Evolutionary conservation across 805 yeast species (phyloP).

Genomic region (Myxozyma neglecta): DNA sequence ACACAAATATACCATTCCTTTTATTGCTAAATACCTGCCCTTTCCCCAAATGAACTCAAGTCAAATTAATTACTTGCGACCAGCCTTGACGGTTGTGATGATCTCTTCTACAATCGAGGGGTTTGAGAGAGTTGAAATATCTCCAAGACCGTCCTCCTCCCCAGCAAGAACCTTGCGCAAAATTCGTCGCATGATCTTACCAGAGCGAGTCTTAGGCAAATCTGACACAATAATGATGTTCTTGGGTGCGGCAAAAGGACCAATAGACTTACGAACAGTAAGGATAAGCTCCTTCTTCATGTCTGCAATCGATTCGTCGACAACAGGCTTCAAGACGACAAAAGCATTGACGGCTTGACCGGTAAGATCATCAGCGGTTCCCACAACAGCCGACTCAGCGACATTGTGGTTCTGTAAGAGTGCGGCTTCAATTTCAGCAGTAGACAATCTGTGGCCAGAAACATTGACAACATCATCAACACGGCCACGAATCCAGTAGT

Average conservation of each 20-base stretch:
- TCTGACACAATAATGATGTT: slow-evolving; percentile 79
- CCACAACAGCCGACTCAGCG: slow-evolving; percentile 96
- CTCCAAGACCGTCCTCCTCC: slow-evolving; percentile 92
- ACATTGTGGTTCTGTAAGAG: slow-evolving; percentile 75
- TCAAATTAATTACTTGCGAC: slow-evolving; percentile 9
- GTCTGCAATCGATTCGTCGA: slow-evolving; percentile 43
- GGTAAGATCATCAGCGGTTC: slow-evolving; percentile 89
- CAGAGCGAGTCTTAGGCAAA: slow-evolving; percentile 97
- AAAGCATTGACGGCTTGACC: slow-evolving; percentile 98
- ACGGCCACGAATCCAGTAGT: slow-evolving; percentile 96
- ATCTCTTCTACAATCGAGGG: slow-evolving; percentile 79
- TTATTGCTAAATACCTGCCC: background rate
- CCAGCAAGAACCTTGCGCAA: slow-evolving; percentile 89
- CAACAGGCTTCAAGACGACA: slow-evolving; percentile 70
- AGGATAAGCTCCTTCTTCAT: slow-evolving; percentile 70
- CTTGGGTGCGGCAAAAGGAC: slow-evolving; percentile 94
- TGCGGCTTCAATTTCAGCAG: slow-evolving; percentile 96
- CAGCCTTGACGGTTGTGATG: slow-evolving; percentile 43
- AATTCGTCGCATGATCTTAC: slow-evolving; percentile 98
- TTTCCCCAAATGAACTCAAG: background rate
- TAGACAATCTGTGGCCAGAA: slow-evolving; percentile 95
- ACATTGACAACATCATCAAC: slow-evolving; percentile 98
- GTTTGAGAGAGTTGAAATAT: slow-evolving; percentile 82
- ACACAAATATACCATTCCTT: background rate
- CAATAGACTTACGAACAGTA: slow-evolving; percentile 89